Conservation (phyloP, 768 basidiomycete species). For the Mrakia blollopis region DNA sequence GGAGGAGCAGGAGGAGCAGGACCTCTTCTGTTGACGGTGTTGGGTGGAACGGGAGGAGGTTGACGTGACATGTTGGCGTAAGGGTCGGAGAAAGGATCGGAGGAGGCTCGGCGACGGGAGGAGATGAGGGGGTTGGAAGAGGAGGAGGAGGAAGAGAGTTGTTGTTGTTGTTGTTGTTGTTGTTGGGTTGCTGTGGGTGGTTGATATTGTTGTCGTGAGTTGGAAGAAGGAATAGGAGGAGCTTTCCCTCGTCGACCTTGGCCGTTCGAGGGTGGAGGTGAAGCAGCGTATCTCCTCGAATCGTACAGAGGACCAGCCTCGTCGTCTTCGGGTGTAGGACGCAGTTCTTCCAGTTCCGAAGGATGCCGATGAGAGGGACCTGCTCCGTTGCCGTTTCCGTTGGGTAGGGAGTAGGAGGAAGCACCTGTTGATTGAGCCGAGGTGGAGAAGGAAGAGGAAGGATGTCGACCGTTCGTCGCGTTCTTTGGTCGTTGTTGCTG, state of each 20-base stretch:
- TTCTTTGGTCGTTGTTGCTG: neutral
- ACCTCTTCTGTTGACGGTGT: neutral
- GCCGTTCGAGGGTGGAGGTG: neutral
- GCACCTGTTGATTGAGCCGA: neutral
- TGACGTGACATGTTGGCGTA: slow-evolving; percentile 10
- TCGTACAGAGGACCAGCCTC: slow-evolving; percentile 11
- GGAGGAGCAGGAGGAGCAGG: slow-evolving; percentile 18
- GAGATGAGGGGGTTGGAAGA: slow-evolving; percentile 1
- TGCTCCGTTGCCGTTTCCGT: neutral
- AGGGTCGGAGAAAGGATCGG: slow-evolving; percentile 31
- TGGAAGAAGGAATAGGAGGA: slow-evolving; percentile 19
- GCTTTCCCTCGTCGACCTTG: slow-evolving; percentile 21
- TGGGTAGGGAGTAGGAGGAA: neutral
- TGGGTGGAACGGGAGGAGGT: neutral
- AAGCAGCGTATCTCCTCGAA: neutral
- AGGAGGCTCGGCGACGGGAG: slow-evolving; percentile 22
- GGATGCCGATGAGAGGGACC: slow-evolving; percentile 2
- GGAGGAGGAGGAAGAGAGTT: slow-evolving; percentile 10
- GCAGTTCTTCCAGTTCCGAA: slow-evolving; percentile 9
- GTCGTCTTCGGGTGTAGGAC: neutral
- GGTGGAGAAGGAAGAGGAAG: neutral
- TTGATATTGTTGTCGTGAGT: neutral
- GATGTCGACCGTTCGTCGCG: neutral
- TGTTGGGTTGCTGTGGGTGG: neutral
- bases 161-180: neutral